Conservation (phyloP, 2,329 filamentous ascomycete species). For the Fusarium fracticaudum region DNA sequence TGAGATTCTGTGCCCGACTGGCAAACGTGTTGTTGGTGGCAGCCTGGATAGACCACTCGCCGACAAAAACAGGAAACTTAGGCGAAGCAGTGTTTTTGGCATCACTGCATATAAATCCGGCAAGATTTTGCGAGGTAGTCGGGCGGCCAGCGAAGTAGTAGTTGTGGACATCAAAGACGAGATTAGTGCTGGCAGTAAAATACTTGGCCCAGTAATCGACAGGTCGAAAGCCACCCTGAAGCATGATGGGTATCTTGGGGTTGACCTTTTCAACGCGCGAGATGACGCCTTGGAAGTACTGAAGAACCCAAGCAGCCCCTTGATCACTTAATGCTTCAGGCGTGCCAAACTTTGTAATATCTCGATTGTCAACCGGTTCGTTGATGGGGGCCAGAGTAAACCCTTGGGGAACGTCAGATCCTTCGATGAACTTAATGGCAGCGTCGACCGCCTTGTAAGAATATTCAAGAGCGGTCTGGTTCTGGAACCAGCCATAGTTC, state of each 20-base stretch:
- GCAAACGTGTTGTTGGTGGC: neutral
- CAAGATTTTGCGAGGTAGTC: accelerated
- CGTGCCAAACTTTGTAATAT: neutral
- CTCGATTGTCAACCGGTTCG: neutral
- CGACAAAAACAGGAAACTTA: neutral
- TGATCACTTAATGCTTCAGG: neutral
- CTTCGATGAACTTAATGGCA: neutral
- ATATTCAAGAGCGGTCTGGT: neutral
- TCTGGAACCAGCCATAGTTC: neutral
- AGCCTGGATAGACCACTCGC: neutral
- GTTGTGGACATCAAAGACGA: neutral
- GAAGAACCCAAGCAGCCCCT: neutral
- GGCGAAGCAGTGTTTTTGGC: neutral
- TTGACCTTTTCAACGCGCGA: neutral
- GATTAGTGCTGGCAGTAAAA: neutral
- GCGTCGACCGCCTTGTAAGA: neutral
- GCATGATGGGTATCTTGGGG: neutral
- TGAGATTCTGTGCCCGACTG: neutral
- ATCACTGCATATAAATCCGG: neutral
- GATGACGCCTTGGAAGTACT: neutral
- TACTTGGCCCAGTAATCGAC: neutral
- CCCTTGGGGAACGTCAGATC: neutral
- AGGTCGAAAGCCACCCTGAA: neutral
- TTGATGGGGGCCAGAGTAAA: neutral
- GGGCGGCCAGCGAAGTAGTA: neutral